Percentiles rank a stretch among this genome's conserved stretches.
These are phyloP conservation scores for Backusella macrospora DNA, from an alignment of 192 early-diverging fungal genomes.

Conservation along the genomic window DNA sequence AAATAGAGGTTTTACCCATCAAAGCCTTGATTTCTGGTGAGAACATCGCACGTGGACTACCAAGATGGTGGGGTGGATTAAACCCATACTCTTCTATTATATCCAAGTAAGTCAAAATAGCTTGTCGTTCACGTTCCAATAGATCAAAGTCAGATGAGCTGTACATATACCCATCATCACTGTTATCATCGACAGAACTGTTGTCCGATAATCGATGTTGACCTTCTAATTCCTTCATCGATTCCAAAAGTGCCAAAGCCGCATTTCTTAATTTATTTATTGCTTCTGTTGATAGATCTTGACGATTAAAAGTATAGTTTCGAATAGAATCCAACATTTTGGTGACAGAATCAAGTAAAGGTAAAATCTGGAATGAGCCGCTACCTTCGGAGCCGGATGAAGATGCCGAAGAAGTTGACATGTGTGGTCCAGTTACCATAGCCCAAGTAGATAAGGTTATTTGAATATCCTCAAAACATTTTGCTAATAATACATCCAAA, in stretches of 20 bases:
- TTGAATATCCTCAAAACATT: constrained; percentile 56
- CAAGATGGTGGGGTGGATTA: constrained; percentile 46
- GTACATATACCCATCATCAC: constrained; percentile 54
- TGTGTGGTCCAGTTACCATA: constrained; percentile 49
- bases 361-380: constrained; percentile 44
- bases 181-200: constrained; percentile 21
- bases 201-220: constrained; percentile 40
- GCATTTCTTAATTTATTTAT: constrained; percentile 45
- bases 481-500: constrained; percentile 45
- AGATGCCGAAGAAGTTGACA: constrained; percentile 3
- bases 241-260: constrained; percentile 49
- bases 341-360: constrained; percentile 51
- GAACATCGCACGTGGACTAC: constrained; percentile 29
- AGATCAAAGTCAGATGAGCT: constrained; percentile 45
- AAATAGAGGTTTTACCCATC: constrained; percentile 37
- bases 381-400: constrained; percentile 24
- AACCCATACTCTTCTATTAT: constrained; percentile 50
- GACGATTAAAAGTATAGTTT: constrained; percentile 55
- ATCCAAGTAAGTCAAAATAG: constrained; percentile 50
- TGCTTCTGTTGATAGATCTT: constrained; percentile 43
- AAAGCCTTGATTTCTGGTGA: constrained; percentile 37
- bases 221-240: constrained; percentile 53
- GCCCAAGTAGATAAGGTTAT: constrained; percentile 51
- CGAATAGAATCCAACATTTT: constrained; percentile 54
- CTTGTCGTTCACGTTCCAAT: constrained; percentile 46